These are phyloP conservation scores for Colletotrichum shisoi DNA, from an alignment of 2,329 filamentous ascomycete species.

Conservation along the genomic window DNA sequence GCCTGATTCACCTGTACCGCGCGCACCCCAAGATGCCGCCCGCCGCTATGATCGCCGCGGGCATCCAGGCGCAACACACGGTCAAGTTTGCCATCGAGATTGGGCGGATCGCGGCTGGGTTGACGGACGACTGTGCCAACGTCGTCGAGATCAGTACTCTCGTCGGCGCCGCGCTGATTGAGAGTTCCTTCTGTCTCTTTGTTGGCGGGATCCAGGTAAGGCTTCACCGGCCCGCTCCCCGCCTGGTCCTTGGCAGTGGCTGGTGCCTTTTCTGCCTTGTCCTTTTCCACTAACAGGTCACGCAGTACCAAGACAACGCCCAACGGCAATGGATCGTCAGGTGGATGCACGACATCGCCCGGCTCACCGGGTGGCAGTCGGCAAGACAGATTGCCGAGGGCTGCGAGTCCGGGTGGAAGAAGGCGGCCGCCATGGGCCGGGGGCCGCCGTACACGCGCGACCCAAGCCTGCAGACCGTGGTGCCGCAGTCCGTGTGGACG, in stretches of 20 bases:
- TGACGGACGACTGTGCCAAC: slow-evolving; percentile 63
- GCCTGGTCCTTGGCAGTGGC: too few species aligned
- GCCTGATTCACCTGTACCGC: slow-evolving; percentile 81
- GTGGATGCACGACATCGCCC: slow-evolving; percentile 76
- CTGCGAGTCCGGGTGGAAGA: slow-evolving; percentile 85
- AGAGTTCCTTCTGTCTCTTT: slow-evolving; percentile 83
- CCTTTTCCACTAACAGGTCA: slow-evolving; percentile 33
- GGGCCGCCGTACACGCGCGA: slow-evolving; percentile 76
- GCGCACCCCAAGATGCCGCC: slow-evolving; percentile 91
- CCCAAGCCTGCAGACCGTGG: slow-evolving; percentile 49
- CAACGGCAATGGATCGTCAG: slow-evolving; percentile 82
- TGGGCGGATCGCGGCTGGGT: slow-evolving; percentile 80
- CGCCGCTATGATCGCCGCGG: slow-evolving; percentile 85
- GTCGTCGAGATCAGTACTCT: slow-evolving; percentile 73
- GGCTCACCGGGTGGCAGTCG: slow-evolving; percentile 86
- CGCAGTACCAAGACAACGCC: slow-evolving; percentile 71
- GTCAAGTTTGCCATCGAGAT: slow-evolving; percentile 75
- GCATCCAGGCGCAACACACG: slow-evolving; percentile 77
- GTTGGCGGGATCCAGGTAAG: slow-evolving; percentile 79
- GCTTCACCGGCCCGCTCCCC: slow-evolving; percentile 2
- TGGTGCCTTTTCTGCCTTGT: too few species aligned
- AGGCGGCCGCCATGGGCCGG: slow-evolving; percentile 73
- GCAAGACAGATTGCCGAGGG: slow-evolving; percentile 81
- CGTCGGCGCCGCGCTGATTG: slow-evolving; percentile 81
- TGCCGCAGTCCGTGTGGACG: slow-evolving; percentile 57